Conservation (phyloP, 2,329 filamentous ascomycete species). For the Nectriaceae sp. region DNA sequence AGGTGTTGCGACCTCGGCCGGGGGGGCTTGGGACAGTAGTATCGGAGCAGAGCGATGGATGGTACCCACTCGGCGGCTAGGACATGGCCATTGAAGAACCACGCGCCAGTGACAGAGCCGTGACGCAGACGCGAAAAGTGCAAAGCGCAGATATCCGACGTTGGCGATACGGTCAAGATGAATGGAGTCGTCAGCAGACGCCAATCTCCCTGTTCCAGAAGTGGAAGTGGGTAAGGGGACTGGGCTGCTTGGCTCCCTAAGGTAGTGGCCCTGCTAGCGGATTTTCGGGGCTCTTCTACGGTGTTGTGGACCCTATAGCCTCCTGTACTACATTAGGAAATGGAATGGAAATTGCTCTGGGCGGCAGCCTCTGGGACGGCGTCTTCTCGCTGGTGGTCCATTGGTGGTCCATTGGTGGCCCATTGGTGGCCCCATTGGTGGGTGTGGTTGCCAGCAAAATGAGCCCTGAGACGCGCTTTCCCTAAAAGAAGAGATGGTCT, state of each 20-base stretch:
- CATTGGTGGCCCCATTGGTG: no score
- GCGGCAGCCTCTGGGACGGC: no score
- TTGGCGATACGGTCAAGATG: neutral
- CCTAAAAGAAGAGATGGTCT: neutral
- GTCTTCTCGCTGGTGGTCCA: no score
- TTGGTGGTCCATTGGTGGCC: no score
- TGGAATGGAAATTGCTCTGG: no score
- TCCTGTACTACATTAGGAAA: no score
- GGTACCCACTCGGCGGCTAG: conserved; percentile 9
- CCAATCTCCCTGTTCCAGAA: neutral
- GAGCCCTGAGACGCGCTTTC: no score
- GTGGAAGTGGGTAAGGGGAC: neutral
- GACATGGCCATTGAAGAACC: conserved; percentile 8
- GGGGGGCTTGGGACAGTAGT: conserved; percentile 4
- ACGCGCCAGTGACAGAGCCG: neutral
- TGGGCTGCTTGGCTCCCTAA: neutral
- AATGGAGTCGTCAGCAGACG: neutral
- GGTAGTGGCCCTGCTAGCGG: no score
- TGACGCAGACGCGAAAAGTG: neutral
- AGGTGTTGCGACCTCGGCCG: neutral
- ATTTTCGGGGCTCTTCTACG: no score
- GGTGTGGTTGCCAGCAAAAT: no score
- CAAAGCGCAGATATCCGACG: no score
- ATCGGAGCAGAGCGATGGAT: conserved; percentile 12
- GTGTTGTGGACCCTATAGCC: no score